phyloP scores from a whole-genome alignment of 2,329 filamentous ascomycete genomes.

The Trichoderma sp. region DNA sequence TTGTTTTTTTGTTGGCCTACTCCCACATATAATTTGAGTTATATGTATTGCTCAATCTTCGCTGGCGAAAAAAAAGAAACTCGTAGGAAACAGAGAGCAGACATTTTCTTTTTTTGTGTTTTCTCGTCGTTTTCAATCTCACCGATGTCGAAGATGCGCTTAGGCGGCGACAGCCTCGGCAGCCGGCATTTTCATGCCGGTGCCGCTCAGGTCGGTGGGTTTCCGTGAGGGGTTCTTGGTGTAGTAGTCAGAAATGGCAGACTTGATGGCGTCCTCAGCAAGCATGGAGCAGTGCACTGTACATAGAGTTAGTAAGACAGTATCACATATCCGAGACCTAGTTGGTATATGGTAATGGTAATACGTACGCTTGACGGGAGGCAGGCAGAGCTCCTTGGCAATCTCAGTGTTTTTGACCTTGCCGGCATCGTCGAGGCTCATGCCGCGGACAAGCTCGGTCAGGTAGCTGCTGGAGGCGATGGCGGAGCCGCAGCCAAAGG shows the following conservation, averaged over 20 bases:
- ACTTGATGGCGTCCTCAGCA: slow-evolving; percentile 89
- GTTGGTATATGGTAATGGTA: background rate
- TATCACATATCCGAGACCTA: background rate
- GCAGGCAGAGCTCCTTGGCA: slow-evolving; percentile 89
- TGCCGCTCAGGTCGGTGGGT: slow-evolving; percentile 75
- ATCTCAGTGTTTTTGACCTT: slow-evolving; percentile 97
- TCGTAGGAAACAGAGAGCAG: background rate
- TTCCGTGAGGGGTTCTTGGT: slow-evolving; percentile 72
- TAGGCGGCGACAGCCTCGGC: slow-evolving; percentile 43
- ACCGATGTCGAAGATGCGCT: background rate
- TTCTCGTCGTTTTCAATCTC: background rate
- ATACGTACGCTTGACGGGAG: slow-evolving; percentile 79
- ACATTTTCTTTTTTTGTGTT: background rate
- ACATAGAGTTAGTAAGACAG: slow-evolving; percentile 31
- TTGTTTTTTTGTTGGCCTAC: background rate
- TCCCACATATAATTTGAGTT: background rate
- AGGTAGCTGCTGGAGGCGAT: slow-evolving; percentile 95
- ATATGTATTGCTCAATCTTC: background rate
- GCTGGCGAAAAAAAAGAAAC: background rate
- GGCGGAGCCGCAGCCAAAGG: slow-evolving; percentile 90
- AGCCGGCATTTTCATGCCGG: slow-evolving; percentile 63
- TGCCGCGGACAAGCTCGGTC: slow-evolving; percentile 91
- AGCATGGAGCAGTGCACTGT: slow-evolving; percentile 89
- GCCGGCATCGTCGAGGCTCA: slow-evolving; percentile 89
- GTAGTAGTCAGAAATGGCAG: slow-evolving; percentile 86